Evolutionary conservation across 768 basidiomycete species (phyloP), one percentile per base, ranked within the genome.

Genomic region (Butyriboletus loyo): DNA sequence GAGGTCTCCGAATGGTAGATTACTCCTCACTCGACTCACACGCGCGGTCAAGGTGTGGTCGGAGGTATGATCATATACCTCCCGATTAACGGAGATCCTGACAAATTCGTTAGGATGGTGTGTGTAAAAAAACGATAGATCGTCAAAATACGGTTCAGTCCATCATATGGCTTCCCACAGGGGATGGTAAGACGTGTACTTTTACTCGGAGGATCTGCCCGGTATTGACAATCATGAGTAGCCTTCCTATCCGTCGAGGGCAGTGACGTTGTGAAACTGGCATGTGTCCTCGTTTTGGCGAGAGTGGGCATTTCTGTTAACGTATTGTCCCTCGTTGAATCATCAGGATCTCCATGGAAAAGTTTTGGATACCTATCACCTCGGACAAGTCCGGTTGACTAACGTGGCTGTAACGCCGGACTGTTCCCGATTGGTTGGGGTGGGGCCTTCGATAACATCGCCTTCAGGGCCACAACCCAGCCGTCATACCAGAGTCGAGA

Each of bases 161-260:
- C n/a, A 71, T 82, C 39, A 70, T 74, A 46, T 81, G 81, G 80
- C 66, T 81, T 52, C 80, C 80, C 8, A 66, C 63, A 25, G 76
- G 77, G 44, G 73, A 78, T 60, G 76, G 79, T 79, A 58, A 57
- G 58, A 41, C 34, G 13, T 47, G 49, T 17, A 28, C 13, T 41
- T n/a, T n/a, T n/a, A n/a, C 35, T 22, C 25, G 27, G 37, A 50
- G 38, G 47, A 59, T 58, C 31, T 39, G 13, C 53, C 46, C 24
- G 19, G 31, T 50, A 35, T 55, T 62, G 35, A 57, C 38, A 50
- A 57, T 55, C 51, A 52, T 53, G 43, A 55, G 44, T 50, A 77
- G 80, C 71, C n/a, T 80, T 82, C 65, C 53, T 82, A 47, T 79
- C 78, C 21, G 78, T 81, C 22, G 80, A 81, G 63, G 74, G 72